phyloP scores from a whole-genome alignment of 768 basidiomycete species.

The Hypholoma sublateritium region DNA sequence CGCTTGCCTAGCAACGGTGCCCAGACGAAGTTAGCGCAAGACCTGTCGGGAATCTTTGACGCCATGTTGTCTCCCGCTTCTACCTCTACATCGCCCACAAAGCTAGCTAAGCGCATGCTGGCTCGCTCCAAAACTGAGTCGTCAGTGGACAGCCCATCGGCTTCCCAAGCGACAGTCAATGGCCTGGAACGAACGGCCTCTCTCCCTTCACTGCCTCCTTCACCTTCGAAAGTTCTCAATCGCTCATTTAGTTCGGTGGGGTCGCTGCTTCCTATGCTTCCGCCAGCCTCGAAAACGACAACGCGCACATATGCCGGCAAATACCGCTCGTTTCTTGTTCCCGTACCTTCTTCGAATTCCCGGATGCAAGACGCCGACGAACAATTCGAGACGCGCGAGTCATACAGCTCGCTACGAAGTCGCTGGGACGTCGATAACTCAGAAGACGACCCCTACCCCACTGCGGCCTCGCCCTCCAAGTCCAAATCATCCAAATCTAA shows the following conservation, averaged over 20 bases:
- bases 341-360: constrained; percentile 41
- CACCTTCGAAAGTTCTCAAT: constrained; percentile 22
- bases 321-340: constrained; percentile 79
- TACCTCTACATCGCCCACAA: constrained; percentile 34
- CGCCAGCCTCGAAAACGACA: constrained; percentile 27
- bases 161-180: not conserved
- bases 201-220: constrained; percentile 33
- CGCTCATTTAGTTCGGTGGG: constrained; percentile 21
- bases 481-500: constrained; percentile 32
- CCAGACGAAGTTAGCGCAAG: constrained; percentile 31
- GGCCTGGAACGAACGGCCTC: constrained; percentile 35
- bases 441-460: constrained; percentile 62
- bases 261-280: constrained; percentile 25
- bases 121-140: constrained; percentile 66
- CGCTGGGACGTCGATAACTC: constrained; percentile 82
- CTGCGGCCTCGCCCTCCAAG: constrained; percentile 28
- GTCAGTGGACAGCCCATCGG: constrained; percentile 35
- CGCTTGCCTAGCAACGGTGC: not conserved
- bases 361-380: constrained; percentile 37
- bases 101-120: constrained; percentile 71
- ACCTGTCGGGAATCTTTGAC: constrained; percentile 48
- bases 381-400: constrained; percentile 62
- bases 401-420: constrained; percentile 70
- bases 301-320: constrained; percentile 73
- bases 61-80: constrained; percentile 27